Evolutionary conservation across 2,329 filamentous ascomycete genomes (phyloP), one percentile per base, ranked within the genome.

Genomic region (Talaromyces sp.): DNA sequence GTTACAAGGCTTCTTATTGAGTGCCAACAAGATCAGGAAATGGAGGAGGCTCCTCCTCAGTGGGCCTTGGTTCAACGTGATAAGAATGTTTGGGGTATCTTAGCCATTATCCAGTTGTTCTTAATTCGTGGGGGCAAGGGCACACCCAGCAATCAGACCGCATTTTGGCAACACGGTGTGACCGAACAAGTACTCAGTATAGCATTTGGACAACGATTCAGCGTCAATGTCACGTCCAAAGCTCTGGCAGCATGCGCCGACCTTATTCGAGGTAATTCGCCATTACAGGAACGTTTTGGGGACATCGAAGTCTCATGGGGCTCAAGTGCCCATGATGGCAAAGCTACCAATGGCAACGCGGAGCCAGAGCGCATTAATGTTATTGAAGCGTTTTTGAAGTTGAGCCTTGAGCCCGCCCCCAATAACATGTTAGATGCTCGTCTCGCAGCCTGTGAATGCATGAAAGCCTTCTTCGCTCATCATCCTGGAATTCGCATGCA

Each of bases 391-490:
- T 79, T 99, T 16, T 79, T 99, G 43, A 91, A 97, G 62, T 77
- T 97, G 39, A 86, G 88, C 0, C 78, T 99, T 8, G 86, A 86
- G 51, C 78, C 88, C 19, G 81, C 87, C 27, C 77, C 86, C 0
- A 75, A 84, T 17, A 81, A 86, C 47, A 80, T 89, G 32, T 89
- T 96, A 61, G 88, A 96, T 70, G 80, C 93, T 33, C 86, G 94
- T 20, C 83, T 91, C 65, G 89, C 93, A 17, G 91, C 90, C 19
- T 94, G 89, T 69, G 88, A 93, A 64, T 96, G 93, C 65, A 84
- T 99, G 56, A 92, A 96, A 71, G 91, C 94, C 2, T 99, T 99
- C 71, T 91, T 97, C 64, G 86, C 84, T 64, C 86, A 88, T 41
- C 92, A 97, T 70, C 75, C 86, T 33, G 86, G 89, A 51, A 93